Evolutionary conservation across 2,329 filamentous ascomycete genomes (phyloP), one percentile per base, ranked within the genome.

Genomic region (Cladorrhinum sp.): DNA sequence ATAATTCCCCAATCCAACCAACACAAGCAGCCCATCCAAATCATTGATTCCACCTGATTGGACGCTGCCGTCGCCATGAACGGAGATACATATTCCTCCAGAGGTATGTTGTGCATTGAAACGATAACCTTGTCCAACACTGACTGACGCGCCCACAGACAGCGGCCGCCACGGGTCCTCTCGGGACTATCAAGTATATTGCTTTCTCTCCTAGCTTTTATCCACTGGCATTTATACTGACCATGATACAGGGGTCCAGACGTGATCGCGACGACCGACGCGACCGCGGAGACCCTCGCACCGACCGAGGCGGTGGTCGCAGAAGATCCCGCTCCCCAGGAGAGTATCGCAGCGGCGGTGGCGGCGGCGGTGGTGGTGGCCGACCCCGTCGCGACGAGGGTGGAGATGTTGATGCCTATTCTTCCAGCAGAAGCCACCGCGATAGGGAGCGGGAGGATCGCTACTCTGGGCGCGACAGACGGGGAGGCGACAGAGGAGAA

Each of bases 391-490:
- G 89, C 68, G 89, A 95, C 59, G 88, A 91, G 26, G 54, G 39
- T 68, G 83, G 86, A 74, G 83, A 86, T 61, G 72, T 70, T 50
- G 92, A 97, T 76, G 87, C 90, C 60, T 98, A 98, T 77, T 96
- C 93, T 20, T 92, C 91, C 5, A 96, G 92, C 76, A 89, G 94
- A 68, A 93, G 89, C 78, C 96, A 96, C 75, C 86, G 94, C 73
- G 94, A 96, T 73, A 84, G 94, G 64, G 94, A 98, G 78, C 90
- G 94, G 64, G 94, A 98, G 76, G 94, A 97, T 69, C 85, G 93
- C 72, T 97, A 97, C 73, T 86, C 86, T 39, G 88, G 88, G 33
- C 84, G 89, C 65, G 84, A 86, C 61, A 79, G 86, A 62, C 76
- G 83, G 57, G 75, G 74, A 53, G 80, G 85, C 39, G 81, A 85